Base-by-base conservation (phyloP, 805 yeast genomes). In the Suhomyces pyralidae region DNA sequence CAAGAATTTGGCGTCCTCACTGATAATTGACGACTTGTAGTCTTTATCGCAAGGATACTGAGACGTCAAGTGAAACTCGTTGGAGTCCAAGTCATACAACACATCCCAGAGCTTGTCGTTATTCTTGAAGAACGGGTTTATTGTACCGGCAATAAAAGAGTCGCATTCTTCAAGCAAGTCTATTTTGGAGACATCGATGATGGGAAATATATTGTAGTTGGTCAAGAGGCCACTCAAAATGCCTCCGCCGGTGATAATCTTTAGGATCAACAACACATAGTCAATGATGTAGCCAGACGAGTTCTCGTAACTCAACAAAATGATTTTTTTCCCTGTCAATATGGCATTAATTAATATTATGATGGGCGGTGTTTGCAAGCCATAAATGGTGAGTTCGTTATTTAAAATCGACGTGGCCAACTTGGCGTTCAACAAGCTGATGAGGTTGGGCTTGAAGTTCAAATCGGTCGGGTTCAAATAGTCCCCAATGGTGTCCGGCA, bases 61-160 rank as follows among this genome's bases (percentile, higher is more conserved):
- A 15, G 64, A 50, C n/a, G 68, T 61, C 17, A 75, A 51, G 28
- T 62, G 58, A 40, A 83, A 60, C 50, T 72, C 77, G 45, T 79
- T 79, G 0, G 74, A 48, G 59, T 85, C 91, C 55, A 86, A 59
- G 63, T 86, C 85, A 52, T 83, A 80, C 54, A 81, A 76, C 30
- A 83, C 64, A 63, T 86, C 88, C 86, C 88, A 86, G 19, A 80
- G 61, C 45, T 73, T 74, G 30, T 71, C 73, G 52, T 78, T 78
- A 30, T 79, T 75, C 59, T 82, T 82, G 61, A 86, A 81, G 40
- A 84, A 78, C 14, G 86, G 80, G 61, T 86, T 86, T 40, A 86
- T 81, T 3, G 90, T 85, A 3, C 93, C 93, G 2, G 87, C 78
- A 46, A 86, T 68, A 58, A 72, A 81, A 26, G 69, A 69, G 28